phyloP scores from a whole-genome alignment of 768 basidiomycete species.

The Hygrocybe punicea region DNA sequence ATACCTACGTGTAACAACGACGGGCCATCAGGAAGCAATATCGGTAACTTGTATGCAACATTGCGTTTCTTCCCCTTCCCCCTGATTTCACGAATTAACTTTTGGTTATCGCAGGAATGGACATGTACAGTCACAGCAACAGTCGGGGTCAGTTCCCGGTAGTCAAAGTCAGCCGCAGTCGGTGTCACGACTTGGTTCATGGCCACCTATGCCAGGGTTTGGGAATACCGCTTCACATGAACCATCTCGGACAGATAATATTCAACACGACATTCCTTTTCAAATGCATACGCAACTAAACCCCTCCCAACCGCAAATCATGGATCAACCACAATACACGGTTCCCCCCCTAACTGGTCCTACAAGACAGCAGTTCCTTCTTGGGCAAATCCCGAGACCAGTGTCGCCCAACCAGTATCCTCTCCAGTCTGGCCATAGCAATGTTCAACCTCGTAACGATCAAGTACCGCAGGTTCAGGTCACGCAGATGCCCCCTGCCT shows the following conservation, averaged over 20 bases:
- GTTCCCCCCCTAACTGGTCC: slow-evolving; percentile 39
- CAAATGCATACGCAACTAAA: slow-evolving; percentile 33
- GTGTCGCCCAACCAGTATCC: slow-evolving; percentile 29
- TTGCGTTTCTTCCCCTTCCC: background rate
- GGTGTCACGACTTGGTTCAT: slow-evolving; percentile 2
- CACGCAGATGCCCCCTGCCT: slow-evolving; percentile 34
- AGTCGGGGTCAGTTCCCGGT: slow-evolving; percentile 22
- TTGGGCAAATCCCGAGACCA: slow-evolving; percentile 26
- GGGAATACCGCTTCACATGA: background rate
- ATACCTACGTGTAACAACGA: too few species aligned
- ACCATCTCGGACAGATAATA: background rate
- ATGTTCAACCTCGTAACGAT: background rate
- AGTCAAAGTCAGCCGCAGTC: slow-evolving; percentile 10
- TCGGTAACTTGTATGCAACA: slow-evolving; percentile 37
- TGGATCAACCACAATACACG: slow-evolving; percentile 20
- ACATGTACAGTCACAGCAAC: slow-evolving; percentile 23
- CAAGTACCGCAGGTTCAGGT: slow-evolving; percentile 6
- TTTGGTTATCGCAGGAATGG: slow-evolving; percentile 11
- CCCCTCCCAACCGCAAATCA: slow-evolving; percentile 27
- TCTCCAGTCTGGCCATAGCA: slow-evolving; percentile 8
- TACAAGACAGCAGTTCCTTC: slow-evolving; percentile 35
- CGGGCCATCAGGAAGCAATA: slow-evolving; percentile 21
- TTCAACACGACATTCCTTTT: slow-evolving; percentile 28
- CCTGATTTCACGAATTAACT: background rate
- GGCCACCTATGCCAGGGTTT: slow-evolving; percentile 1